Base-by-base conservation (phyloP, 1,284 basidiomycete genomes). In the Peniophora sp. region DNA sequence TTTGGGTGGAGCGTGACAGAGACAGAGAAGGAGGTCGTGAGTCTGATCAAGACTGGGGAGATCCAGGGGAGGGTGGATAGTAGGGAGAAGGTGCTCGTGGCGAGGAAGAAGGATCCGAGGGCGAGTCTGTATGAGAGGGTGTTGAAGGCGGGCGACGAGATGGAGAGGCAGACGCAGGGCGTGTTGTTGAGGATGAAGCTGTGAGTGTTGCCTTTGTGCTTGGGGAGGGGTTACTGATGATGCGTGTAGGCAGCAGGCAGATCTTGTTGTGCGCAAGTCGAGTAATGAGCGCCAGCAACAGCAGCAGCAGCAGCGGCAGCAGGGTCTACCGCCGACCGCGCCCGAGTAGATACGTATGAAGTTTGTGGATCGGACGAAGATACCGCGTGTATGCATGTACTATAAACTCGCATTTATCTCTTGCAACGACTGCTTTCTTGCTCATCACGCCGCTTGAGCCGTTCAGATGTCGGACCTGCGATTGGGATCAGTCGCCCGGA, bases 1-100 rank as follows among this genome's bases (percentile, higher is more conserved):
- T 94, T 96, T 59, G 92, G 92, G 5, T 89, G 89, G 82, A 72
- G 74, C 0, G 68, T 85, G 3, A 77, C 79, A 11, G 79, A 83
- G 53, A 78, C 88, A 15, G 83, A 88, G 62, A 68, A 71, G 43
- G 78, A 85, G 54, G 80, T 93, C 42, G 83, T 90, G 5, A 65
- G 68, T 17, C 75, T 93, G 32, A 91, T 94, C 54, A 81, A 87
- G 60, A 70, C 71, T 2, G 88, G 87, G 1, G 74, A 80, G 48
- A 87, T 94, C 54, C 78, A 84, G 57, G 91, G 81, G 3, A 70
- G 91, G 12, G 82, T 94, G 35, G 91, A 93, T 62, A 83, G 83
- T 57, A 81, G 83, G 61, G 85, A 88, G 61, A 90, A 90, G 75
- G 86, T 90, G 39, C 63, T 93, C 47, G 79, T 82, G 62, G 86